Evolutionary conservation across 345 rosid genomes (phyloP).

Genomic region (Rhodamnia argentea): DNA sequence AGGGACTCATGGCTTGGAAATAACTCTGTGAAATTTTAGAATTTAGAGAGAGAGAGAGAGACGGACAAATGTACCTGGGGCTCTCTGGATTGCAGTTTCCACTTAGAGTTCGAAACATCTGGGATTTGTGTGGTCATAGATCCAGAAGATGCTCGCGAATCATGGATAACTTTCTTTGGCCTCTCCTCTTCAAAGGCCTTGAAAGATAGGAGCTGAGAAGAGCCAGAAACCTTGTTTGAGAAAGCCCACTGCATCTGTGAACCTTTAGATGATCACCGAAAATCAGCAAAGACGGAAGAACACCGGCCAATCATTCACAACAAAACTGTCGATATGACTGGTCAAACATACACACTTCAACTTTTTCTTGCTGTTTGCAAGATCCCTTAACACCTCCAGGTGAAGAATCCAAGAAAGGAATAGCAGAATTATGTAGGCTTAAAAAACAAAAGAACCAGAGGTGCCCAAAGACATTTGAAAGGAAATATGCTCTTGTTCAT

Average conservation of each 20-base stretch:
- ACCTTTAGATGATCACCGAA: not conserved
- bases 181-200: slow-evolving; percentile 44
- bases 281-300: slow-evolving; percentile 8
- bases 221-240: slow-evolving; percentile 26
- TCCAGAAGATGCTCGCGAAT: slow-evolving; percentile 32
- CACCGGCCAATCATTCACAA: not conserved
- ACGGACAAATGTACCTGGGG: not conserved
- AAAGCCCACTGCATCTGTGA: slow-evolving; percentile 32
- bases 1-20: not conserved
- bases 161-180: slow-evolving; percentile 34
- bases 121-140: slow-evolving; percentile 1
- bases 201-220: slow-evolving; percentile 40
- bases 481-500: not conserved
- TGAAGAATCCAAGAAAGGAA: not conserved
- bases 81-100: not conserved
- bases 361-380: not conserved
- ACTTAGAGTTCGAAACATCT: not conserved
- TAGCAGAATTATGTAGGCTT: not conserved
- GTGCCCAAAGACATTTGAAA: not conserved
- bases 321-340: not conserved
- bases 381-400: not conserved
- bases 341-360: not conserved
- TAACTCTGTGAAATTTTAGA: not conserved
- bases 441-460: not conserved
- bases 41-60: not conserved